Evolutionary conservation across 331 rosid species (phyloP), one percentile per base, ranked within the genome.

Genomic region (Acacia concinna): DNA sequence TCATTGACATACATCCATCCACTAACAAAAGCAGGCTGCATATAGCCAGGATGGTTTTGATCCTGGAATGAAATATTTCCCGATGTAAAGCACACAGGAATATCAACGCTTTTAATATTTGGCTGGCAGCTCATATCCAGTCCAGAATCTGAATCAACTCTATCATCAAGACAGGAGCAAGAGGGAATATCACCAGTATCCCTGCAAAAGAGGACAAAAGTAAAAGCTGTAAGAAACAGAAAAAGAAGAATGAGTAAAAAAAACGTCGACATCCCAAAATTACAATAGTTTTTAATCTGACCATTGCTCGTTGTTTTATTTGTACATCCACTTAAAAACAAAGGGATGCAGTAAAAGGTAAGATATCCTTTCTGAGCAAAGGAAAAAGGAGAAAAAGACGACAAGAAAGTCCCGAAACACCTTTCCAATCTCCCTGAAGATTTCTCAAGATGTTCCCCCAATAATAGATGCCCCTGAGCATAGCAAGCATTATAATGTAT

Each of bases 1-100:
- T 91, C 97, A 74, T 96, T 96, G 70, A 91, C 91, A 82, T 96
- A 96, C 97, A 87, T 93, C 99, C 99, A 96, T 80, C 98, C 98
- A 84, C 90, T 93, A 79, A 84, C 97, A 79, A 75, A 79, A 81
- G 83, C 74, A 74, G 91, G 79, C 11, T 86, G 84, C 56, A 78
- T 75, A 84, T 74, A 86, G 60, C 84, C 85, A 86, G 79, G 12
- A 63, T 80, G 85, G 82, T 81, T 75, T 85, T 84, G 88, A 75
- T 83, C 84, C 63, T 77, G 75, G 46, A 71, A 86, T 57, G 92
- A 82, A 70, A 78, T 35, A 59, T 80, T 87, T 27, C 83, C 90
- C 1, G 87, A 1, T 31, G 85, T 78, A 80, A 86, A 73, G 15
- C 88, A 81, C 47, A 76, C 84, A 71, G 89, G 83, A 71, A 80